These are phyloP conservation scores for Pseudonitzschia pungens DNA, from an alignment of 108 stramenopile species.

Conservation along the genomic window DNA sequence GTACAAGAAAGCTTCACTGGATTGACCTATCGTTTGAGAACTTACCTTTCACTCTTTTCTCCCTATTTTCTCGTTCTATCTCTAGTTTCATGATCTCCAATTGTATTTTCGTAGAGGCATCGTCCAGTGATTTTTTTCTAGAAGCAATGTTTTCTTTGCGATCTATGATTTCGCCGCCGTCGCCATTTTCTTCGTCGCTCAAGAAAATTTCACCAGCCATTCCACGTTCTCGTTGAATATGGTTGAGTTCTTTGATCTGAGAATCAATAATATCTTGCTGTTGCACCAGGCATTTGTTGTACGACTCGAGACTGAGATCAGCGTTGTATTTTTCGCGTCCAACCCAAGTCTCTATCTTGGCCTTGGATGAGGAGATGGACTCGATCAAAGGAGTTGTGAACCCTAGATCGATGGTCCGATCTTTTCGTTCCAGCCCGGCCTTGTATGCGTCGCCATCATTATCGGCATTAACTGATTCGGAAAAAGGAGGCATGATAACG, in stretches of 20 bases:
- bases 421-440: neutral
- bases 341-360: constrained; percentile 36
- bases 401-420: constrained; percentile 3
- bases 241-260: constrained; percentile 20
- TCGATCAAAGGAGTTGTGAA: constrained; percentile 29
- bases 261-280: constrained; percentile 37
- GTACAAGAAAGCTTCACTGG: neutral
- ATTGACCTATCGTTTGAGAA: neutral
- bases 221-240: constrained; percentile 38
- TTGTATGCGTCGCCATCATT: neutral
- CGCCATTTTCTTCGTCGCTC: neutral
- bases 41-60: constrained; percentile 34
- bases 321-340: constrained; percentile 40
- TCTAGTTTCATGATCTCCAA: constrained; percentile 26
- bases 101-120: constrained; percentile 7
- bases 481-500: neutral
- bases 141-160: constrained; percentile 17
- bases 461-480: neutral
- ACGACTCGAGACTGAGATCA: constrained; percentile 40
- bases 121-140: constrained; percentile 20
- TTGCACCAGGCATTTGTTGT: constrained; percentile 28
- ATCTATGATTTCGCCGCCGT: neutral
- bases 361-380: constrained; percentile 18
- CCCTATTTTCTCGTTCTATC: constrained; percentile 23
- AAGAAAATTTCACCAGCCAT: neutral